Evolutionary conservation across 1,284 basidiomycete species (phyloP).

Genomic region (Trichosporon sp.): DNA sequence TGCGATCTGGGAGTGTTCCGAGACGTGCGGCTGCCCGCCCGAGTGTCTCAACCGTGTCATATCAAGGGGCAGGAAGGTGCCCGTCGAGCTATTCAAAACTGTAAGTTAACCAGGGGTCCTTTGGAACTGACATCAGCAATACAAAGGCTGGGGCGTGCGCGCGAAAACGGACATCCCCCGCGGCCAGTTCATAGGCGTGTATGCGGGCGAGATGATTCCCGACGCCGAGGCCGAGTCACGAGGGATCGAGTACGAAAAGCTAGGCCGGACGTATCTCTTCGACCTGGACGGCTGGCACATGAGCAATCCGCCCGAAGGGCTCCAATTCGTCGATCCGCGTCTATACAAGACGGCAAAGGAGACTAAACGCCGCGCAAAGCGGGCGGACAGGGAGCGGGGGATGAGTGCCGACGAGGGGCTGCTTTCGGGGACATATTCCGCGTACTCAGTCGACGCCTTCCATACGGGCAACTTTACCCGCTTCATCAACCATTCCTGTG

Average conservation of each 20-base stretch:
- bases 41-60: constrained; percentile 74
- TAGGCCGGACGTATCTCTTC: constrained; percentile 77
- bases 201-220: constrained; percentile 73
- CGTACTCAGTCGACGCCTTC: constrained; percentile 3
- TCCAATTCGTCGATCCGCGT: constrained; percentile 37
- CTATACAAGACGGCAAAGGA: constrained; percentile 28
- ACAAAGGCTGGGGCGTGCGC: constrained; percentile 71
- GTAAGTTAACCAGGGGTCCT: constrained; percentile 8
- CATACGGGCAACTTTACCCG: constrained; percentile 35
- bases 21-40: constrained; percentile 69
- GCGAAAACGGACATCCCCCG: constrained; percentile 59
- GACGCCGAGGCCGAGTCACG: constrained; percentile 63
- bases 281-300: constrained; percentile 72
- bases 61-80: constrained; percentile 7
- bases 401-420: neutral
- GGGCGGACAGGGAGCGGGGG: constrained; percentile 18
- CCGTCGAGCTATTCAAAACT: constrained; percentile 57
- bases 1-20: constrained; percentile 83
- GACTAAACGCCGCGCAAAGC: neutral
- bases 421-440: neutral
- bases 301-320: constrained; percentile 41
- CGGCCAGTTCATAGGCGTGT: constrained; percentile 73
- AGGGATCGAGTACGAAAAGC: constrained; percentile 63
- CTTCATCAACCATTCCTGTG: constrained; percentile 70
- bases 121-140: constrained; percentile 9